These are phyloP conservation scores for Aspergillus cavernicola DNA, from an alignment of 495 filamentous ascomycete species.

Conservation along the genomic window DNA sequence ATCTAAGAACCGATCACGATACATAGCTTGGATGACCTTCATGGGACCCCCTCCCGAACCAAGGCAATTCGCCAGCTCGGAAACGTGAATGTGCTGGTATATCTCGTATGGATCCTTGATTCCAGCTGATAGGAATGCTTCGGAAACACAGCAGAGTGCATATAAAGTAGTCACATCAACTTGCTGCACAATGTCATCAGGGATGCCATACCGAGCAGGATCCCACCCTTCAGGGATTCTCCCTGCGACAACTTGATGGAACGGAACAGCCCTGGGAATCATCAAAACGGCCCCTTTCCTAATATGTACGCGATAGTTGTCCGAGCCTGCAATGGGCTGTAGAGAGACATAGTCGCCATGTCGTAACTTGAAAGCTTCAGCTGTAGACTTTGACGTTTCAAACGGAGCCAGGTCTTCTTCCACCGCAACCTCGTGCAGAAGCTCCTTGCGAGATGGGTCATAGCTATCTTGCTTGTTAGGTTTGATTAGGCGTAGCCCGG, in stretches of 20 bases:
- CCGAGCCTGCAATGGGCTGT: constrained; percentile 84
- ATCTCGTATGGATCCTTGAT: constrained; percentile 99
- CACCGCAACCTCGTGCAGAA: constrained; percentile 94
- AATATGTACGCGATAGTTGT: constrained; percentile 85
- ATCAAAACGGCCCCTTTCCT: constrained; percentile 91
- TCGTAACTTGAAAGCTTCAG: constrained; percentile 92
- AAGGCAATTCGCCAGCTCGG: constrained; percentile 95
- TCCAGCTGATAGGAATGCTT: constrained; percentile 85
- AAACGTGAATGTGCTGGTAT: constrained; percentile 98
- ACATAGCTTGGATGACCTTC: constrained; percentile 85
- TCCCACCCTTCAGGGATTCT: constrained; percentile 96
- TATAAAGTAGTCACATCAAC: constrained; percentile 94
- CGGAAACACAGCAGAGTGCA: constrained; percentile 87
- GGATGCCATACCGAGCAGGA: constrained; percentile 87
- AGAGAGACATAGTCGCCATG: constrained; percentile 93
- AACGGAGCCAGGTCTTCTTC: constrained; percentile 96
- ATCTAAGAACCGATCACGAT: constrained; percentile 93
- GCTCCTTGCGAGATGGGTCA: constrained; percentile 93
- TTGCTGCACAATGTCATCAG: constrained; percentile 94
- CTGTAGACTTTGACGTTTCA: constrained; percentile 91
- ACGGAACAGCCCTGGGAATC: constrained; percentile 92
- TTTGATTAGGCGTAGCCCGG: constrained; percentile 96
- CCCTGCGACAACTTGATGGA: constrained; percentile 92
- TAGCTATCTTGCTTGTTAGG: constrained; percentile 91
- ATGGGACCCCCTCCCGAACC: constrained; percentile 89